Conservation (phyloP, 306 rosid genomes). For the Cotoneaster glaucophyllus region DNA sequence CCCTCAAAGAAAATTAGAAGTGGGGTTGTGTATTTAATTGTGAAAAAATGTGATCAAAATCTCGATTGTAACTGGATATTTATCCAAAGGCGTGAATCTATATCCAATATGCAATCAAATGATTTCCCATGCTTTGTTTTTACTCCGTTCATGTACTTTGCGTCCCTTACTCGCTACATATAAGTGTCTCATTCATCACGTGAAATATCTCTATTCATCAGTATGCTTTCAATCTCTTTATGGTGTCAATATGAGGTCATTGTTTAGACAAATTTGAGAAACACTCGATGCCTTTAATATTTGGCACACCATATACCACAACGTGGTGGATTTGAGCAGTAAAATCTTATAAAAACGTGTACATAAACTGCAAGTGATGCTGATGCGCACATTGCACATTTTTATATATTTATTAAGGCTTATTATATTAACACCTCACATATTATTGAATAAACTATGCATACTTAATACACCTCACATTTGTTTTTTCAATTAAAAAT, state of each 20-base stretch:
- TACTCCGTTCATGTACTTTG: background rate
- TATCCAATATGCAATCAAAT: background rate
- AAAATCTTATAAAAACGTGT: background rate
- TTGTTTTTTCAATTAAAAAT: too few relatives aligned
- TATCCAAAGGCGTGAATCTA: too few relatives aligned
- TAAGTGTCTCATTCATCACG: background rate
- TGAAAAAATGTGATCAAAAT: too few relatives aligned
- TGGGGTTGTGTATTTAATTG: too few relatives aligned
- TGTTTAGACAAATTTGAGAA: background rate
- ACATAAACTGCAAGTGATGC: background rate
- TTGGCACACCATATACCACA: background rate
- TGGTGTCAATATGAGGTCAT: background rate
- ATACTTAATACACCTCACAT: too few relatives aligned
- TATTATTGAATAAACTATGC: too few relatives aligned
- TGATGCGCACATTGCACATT: background rate
- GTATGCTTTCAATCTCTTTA: too few relatives aligned
- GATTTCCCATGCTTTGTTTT: background rate
- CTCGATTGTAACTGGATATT: background rate
- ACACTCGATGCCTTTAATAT: background rate
- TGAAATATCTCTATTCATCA: background rate
- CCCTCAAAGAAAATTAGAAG: too few relatives aligned
- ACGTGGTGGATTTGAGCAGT: background rate
- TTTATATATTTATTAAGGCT: background rate
- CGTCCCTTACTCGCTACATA: background rate
- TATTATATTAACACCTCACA: too few relatives aligned